Base-by-base conservation (phyloP, 805 yeast species). In the Geotrichum ghanense region DNA sequence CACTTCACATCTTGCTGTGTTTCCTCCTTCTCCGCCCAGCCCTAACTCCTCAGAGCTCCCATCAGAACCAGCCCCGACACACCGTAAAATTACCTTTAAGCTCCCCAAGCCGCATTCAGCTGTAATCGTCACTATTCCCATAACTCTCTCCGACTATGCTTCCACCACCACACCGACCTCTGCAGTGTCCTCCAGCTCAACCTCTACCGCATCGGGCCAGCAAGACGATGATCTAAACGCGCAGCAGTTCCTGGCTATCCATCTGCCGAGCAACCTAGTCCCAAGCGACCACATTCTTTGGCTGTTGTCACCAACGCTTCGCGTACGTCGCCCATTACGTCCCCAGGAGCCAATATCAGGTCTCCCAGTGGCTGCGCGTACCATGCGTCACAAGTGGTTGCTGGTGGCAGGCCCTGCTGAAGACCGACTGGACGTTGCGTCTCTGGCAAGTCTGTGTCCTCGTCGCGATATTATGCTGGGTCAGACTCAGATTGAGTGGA, bases 391-490 rank as follows among this genome's bases (percentile, higher is more conserved):
- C 37, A 31, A 31, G 16, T 31, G 37, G 37, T n/a, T 12, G 37
- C 14, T 31, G 5, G 37, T 31, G 5, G 37, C 37, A n/a, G 37
- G 37, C 5, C 10, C 37, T 6, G 37, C 37, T 6, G 37, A 31
- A 31, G 37, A 31, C 19, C 12, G 37, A 19, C 17, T 31, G 17
- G 37, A 31, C 37, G 16, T 31, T 31, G 37, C 19, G 5, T 31
- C 37, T 16, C 37, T 31, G 10, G 37, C 37, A 5, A 31, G 37
- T 12, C 16, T 31, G 37, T 31, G 37, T 31, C 37, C 37, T 12
- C 37, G 37, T 31, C 37, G 37, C 19, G 37, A 31, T n/a, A 31
- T 31, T 31, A 31, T 31, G 37, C 19, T 16, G 4, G 37, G 37
- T n/a, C 37, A 31, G 17, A 19, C 37, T 12, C 19, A 31, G 37